phyloP scores from a whole-genome alignment of 257 asterid species.

The Rauvolfia tetraphylla region DNA sequence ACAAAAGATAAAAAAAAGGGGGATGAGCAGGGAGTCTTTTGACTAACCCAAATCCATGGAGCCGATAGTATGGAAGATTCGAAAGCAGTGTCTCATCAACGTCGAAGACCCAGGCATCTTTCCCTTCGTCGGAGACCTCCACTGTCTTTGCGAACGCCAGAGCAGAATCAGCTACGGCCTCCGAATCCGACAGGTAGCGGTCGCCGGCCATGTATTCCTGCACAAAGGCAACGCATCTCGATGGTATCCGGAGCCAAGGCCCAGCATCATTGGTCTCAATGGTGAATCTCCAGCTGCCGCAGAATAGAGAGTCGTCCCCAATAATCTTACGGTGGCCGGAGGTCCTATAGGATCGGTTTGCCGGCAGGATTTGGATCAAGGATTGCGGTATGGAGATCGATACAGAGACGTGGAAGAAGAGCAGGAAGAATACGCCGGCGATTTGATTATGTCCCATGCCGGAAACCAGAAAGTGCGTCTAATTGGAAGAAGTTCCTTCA shows the following conservation, averaged over 20 bases:
- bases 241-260: constrained; percentile 46
- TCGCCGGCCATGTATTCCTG: constrained; percentile 52
- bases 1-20: not conserved
- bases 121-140: constrained; percentile 41
- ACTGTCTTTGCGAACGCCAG: constrained; percentile 42
- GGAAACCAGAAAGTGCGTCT: constrained; percentile 1
- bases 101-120: constrained; percentile 87
- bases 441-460: constrained; percentile 1
- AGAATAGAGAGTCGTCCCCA: constrained; percentile 30
- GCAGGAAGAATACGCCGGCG: not conserved
- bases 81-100: constrained; percentile 83
- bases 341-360: constrained; percentile 12
- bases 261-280: constrained; percentile 81
- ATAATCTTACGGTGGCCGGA: constrained; percentile 30
- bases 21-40: not conserved
- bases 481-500: not conserved
- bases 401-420: constrained; percentile 21
- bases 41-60: constrained; percentile 69
- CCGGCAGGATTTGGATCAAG: constrained; percentile 37
- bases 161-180: constrained; percentile 57
- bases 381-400: constrained; percentile 38
- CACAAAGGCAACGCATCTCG: constrained; percentile 49
- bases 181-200: constrained; percentile 47
- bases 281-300: constrained; percentile 80
- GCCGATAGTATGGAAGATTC: constrained; percentile 67